Evolutionary conservation across 176 grass and related monocot genomes (phyloP), one percentile per base, ranked within the genome.

Genomic region (Triticum dicoccoides): DNA sequence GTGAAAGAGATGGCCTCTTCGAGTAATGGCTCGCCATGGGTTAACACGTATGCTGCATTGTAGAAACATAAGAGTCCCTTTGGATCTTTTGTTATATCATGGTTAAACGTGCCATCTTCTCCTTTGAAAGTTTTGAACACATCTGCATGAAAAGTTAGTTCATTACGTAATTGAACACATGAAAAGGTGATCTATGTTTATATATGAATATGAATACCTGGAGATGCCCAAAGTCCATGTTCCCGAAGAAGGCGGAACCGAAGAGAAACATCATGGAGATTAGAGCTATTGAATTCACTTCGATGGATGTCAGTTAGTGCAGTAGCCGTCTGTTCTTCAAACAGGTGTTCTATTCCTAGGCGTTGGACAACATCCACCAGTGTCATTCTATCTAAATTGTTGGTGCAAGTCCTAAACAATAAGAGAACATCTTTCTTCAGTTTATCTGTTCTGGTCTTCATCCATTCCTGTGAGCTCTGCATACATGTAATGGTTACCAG

Each of bases 1-100:
- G 77, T 21, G 35, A 87, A 87, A 14, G 23, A 61, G 20, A 72
- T 74, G 9, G 85, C 67, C 11, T 87, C 68, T 45, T 87, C 69
- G 1, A 87, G 85, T 4, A 61, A 15, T 61, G 49, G 5, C 27
- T 80, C 85, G 5, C 25, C 76, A 4, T 80, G 75, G 23, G 37
- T 80, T 4, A 79, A 33, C 9, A 80, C 35, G 41, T 85, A 35
- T 52, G 72, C 61, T 35, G 83, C 72, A 6, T 85, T 85, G 39
- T 80, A 80, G n/a, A 72, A 23, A 58, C 65, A 56, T 14, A 83
- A 44, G 8, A 83, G 47, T 9, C 80, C 45, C 11, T 42, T 42
- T 42, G 41, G 41, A 42, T 42, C 41, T 42, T 11, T 42, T 42
- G 41, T 42, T 42, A 42, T 65, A n/a, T 24, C n/a, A 4, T 25